Conservation (phyloP, 2,329 filamentous ascomycete species). For the Pseudogymnoascus sp. region DNA sequence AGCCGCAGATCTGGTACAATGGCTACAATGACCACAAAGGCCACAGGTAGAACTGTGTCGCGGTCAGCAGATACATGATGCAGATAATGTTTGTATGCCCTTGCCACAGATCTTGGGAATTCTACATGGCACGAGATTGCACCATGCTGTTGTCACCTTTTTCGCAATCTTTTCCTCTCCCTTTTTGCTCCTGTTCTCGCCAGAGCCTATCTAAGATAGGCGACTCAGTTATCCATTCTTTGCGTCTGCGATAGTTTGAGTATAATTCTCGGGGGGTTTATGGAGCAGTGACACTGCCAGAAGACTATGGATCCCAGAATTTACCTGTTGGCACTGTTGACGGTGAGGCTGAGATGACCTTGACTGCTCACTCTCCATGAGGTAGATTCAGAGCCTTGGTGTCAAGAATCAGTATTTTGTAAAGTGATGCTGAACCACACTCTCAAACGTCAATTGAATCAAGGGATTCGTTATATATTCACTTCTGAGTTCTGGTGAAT, state of each 20-base stretch:
- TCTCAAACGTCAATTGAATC: not conserved
- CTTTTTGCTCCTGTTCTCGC: not conserved
- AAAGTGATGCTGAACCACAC: not conserved
- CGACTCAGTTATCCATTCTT: not conserved
- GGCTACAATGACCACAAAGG: not conserved
- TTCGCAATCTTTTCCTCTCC: not conserved
- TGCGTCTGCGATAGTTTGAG: not conserved
- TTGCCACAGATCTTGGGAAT: not conserved
- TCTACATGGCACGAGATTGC: slow-evolving; percentile 1
- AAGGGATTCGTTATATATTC: not conserved
- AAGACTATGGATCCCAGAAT: not conserved
- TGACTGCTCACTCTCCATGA: not conserved
- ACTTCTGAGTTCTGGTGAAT: not conserved
- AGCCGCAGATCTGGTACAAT: slow-evolving; percentile 2
- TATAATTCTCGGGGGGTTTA: not conserved
- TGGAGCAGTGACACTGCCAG: not conserved
- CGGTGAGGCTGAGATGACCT: not conserved
- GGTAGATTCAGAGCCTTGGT: not conserved
- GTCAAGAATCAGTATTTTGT: not conserved
- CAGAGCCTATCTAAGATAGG: not conserved
- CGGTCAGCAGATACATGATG: slow-evolving; percentile 1
- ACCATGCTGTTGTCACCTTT: not conserved
- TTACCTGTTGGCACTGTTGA: not conserved
- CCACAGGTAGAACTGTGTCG: not conserved
- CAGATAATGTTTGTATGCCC: slow-evolving; percentile 7